phyloP scores from a whole-genome alignment of 768 basidiomycete species.

The Phylloporus sp. region DNA sequence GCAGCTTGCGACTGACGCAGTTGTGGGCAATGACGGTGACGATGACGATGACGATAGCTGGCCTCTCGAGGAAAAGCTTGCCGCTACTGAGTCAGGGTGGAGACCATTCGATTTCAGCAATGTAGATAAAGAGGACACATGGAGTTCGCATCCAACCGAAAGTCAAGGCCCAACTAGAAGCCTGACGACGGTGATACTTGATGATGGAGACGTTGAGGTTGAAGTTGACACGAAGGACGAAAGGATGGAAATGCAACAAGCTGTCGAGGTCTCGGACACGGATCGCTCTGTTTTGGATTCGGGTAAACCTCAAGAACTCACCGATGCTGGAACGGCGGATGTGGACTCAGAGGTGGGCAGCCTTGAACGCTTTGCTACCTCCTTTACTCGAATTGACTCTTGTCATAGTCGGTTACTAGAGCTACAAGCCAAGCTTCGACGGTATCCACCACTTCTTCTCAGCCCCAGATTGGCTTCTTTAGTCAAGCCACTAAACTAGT shows the following conservation, averaged over 20 bases:
- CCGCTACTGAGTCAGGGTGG: constrained; percentile 54
- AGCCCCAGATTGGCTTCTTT: constrained; percentile 58
- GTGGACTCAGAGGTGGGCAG: constrained; percentile 37
- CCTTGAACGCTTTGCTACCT: constrained; percentile 2
- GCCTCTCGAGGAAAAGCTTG: constrained; percentile 66
- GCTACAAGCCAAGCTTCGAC: constrained; percentile 57
- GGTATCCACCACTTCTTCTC: constrained; percentile 37
- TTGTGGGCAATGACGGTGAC: too few relatives aligned
- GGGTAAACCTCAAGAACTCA: constrained; percentile 38
- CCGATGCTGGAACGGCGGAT: constrained; percentile 36
- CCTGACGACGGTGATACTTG: constrained; percentile 11
- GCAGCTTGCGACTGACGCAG: background rate
- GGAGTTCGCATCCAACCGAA: constrained; percentile 66
- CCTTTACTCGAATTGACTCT: constrained; percentile 6
- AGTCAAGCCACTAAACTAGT: constrained; percentile 68
- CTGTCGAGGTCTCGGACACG: constrained; percentile 34
- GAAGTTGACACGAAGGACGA: constrained; percentile 13
- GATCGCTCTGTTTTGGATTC: constrained; percentile 31
- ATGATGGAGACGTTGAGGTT: constrained; percentile 11
- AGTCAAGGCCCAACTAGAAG: constrained; percentile 40
- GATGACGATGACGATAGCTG: constrained; percentile 68
- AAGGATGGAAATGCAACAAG: constrained; percentile 8
- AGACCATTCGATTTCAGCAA: constrained; percentile 49
- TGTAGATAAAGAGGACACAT: constrained; percentile 68
- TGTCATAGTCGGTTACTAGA: constrained; percentile 22